Conservation (phyloP, 2,329 filamentous ascomycete genomes). For the Verticillium longisporum region DNA sequence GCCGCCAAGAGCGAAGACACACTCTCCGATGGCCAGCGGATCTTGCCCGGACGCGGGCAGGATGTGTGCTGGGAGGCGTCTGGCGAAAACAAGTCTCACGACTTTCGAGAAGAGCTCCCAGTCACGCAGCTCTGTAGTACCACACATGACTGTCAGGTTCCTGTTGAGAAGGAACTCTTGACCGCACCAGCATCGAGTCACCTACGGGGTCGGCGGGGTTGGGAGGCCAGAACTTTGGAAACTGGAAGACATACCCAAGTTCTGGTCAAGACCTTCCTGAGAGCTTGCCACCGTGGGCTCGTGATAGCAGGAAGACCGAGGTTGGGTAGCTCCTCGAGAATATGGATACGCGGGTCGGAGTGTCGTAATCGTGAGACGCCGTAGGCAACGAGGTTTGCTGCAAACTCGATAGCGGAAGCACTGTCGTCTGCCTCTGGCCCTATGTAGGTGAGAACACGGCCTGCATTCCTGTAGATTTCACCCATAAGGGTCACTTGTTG, state of each 20-base stretch:
- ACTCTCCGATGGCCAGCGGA: background rate
- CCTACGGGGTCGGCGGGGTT: background rate
- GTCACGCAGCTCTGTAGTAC: background rate
- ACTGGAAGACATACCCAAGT: background rate
- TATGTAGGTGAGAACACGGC: conserved; percentile 15
- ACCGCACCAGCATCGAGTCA: background rate
- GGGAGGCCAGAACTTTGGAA: background rate
- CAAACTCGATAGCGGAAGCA: background rate
- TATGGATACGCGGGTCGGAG: background rate
- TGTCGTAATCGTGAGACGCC: background rate
- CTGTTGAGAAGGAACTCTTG: background rate
- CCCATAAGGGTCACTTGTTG: conserved; percentile 3
- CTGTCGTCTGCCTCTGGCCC: conserved; percentile 10
- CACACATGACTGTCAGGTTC: background rate
- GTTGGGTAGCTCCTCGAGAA: background rate
- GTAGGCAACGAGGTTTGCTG: background rate
- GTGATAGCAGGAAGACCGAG: background rate
- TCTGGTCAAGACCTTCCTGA: background rate
- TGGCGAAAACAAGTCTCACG: background rate
- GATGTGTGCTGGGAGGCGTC: background rate
- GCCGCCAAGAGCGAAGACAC: background rate
- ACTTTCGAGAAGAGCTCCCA: background rate
- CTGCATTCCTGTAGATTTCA: conserved; percentile 5
- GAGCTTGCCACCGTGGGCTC: background rate
- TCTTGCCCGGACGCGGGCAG: background rate